A percentile compares a stretch with the other conserved stretches of the same genome.
Conservation (phyloP, 306 rosid species). For the Mimosa bimucronata region DNA sequence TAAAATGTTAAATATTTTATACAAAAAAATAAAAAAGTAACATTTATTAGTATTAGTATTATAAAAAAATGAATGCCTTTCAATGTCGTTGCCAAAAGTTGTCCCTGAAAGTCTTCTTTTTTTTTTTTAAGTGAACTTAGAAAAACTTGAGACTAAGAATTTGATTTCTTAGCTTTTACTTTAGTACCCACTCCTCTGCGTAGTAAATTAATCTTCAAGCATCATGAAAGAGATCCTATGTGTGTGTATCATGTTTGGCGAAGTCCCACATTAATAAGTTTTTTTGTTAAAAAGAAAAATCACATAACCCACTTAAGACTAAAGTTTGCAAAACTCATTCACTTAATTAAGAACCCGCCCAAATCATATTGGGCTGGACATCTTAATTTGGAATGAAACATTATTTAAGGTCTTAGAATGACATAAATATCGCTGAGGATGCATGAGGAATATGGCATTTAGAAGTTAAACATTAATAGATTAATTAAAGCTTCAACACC, state of each 20-base stretch:
- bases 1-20: too few species aligned
- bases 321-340: not conserved
- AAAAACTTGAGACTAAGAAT: not conserved
- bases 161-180: not conserved
- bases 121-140: too few species aligned
- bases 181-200: not conserved
- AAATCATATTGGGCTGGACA: slow-evolving; percentile 28
- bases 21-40: too few species aligned
- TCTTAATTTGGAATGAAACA: not conserved
- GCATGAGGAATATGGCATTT: not conserved
- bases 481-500: not conserved
- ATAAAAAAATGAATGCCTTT: too few species aligned
- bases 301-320: not conserved
- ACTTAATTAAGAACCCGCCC: slow-evolving; percentile 1
- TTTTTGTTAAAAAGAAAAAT: too few species aligned
- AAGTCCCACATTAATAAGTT: not conserved
- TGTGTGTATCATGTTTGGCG: too few species aligned
- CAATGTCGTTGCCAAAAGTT: too few species aligned
- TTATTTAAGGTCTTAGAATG: not conserved
- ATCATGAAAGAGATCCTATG: too few species aligned
- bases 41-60: too few species aligned
- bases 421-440: not conserved
- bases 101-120: too few species aligned
- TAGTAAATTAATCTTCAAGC: too few species aligned
- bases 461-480: not conserved